phyloP scores from a whole-genome alignment of 495 filamentous ascomycete species.

The Amorphotheca resinae region DNA sequence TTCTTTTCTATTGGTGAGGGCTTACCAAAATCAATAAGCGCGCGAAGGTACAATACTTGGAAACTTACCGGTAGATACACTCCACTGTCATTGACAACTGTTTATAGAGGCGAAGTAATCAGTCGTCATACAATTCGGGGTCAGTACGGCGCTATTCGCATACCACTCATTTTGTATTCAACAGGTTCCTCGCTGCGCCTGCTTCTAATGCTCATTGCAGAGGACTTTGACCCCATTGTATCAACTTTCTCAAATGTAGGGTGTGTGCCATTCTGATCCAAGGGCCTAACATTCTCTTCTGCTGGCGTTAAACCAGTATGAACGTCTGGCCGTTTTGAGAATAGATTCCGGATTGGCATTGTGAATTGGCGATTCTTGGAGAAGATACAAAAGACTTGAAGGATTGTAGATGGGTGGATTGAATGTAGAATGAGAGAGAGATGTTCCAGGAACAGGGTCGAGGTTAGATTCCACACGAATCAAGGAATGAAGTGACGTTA shows the following conservation, averaged over 20 bases:
- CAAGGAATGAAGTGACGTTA: too few relatives aligned
- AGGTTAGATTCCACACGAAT: too few relatives aligned
- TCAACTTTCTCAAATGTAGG: slow-evolving; percentile 41
- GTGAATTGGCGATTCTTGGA: slow-evolving; percentile 10
- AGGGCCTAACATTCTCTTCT: slow-evolving; percentile 41
- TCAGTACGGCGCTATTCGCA: slow-evolving; percentile 21
- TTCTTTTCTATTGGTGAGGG: slow-evolving; percentile 85
- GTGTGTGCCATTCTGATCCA: slow-evolving; percentile 26
- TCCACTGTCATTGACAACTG: slow-evolving; percentile 93
- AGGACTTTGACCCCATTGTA: slow-evolving; percentile 43
- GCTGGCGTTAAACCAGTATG: slow-evolving; percentile 29
- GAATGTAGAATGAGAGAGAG: too few relatives aligned
- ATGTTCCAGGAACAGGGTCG: too few relatives aligned
- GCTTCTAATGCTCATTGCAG: slow-evolving; percentile 49
- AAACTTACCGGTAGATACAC: slow-evolving; percentile 79
- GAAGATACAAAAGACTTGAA: too few relatives aligned
- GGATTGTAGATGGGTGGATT: too few relatives aligned
- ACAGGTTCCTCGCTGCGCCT: slow-evolving; percentile 44
- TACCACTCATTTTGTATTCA: slow-evolving; percentile 79
- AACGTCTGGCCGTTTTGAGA: slow-evolving; percentile 45
- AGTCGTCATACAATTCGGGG: too few relatives aligned
- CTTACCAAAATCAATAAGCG: slow-evolving; percentile 31
- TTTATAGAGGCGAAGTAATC: not conserved
- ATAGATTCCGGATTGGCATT: slow-evolving; percentile 73
- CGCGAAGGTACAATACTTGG: not conserved